Base-by-base conservation (phyloP, 768 basidiomycete species). In the Amanita jacksonii region DNA sequence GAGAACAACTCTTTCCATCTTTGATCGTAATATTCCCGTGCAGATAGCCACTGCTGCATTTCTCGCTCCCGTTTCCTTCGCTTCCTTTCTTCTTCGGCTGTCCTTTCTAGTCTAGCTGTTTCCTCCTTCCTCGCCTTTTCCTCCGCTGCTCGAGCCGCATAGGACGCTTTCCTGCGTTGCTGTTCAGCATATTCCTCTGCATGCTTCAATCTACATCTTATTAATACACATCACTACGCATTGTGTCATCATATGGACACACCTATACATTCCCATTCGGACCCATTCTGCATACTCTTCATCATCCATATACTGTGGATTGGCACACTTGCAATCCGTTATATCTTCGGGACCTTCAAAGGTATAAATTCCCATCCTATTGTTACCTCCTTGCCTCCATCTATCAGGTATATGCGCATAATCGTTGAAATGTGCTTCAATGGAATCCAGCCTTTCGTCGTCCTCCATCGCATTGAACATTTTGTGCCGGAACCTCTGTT, bases 231-330 rank as follows among this genome's bases (percentile, higher is more conserved):
- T 44, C 38, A 10, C 10, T 32, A 19, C n/a, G n/a, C 7, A 41
- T 38, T 43, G 6, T 22, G 13, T 10, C 27, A 46, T 12, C 41
- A 23, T 10, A n/a, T n/a, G n/a, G 20, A 48, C 76, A 31, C 48
- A 81, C 76, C 77, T 74, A 68, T 86, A 91, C 85, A 96, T 93
- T 37, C 87, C 88, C 19, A 72, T 62, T 50, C 91, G 67, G 40
- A 94, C 65, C 85, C 86, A 93, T 53, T 89, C 86, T 1, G 83
- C 76, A 52, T 94, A 94, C 48, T 88, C 81, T 51, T 92, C 84
- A 6, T 92, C 89, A 48, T 82, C 80, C 83, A 93, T 83, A 38
- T 57, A 38, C 25, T 55, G 59, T 31, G 64, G 74, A 52, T 62
- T 69, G 57, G 60, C 63, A 52, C 57, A 77, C 60, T 63, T 49